These are phyloP conservation scores for Phytophthora litchii DNA, from an alignment of 352 stramenopile species.

Conservation along the genomic window DNA sequence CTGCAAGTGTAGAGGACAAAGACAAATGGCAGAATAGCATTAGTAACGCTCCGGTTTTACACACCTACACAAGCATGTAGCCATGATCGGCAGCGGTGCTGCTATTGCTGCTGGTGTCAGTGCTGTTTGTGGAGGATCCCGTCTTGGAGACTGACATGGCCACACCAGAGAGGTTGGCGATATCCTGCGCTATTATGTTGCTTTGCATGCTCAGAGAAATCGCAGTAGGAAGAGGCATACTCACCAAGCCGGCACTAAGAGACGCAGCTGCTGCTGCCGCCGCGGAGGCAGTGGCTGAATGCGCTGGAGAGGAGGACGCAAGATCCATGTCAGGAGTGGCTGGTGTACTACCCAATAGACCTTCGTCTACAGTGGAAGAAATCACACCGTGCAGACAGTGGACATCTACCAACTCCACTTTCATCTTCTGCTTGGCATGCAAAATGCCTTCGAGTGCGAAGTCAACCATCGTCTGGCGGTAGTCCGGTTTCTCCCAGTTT, in stretches of 20 bases:
- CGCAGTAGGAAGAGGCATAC: constrained; percentile 19
- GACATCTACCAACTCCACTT: constrained; percentile 64
- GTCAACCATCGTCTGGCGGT: constrained; percentile 62
- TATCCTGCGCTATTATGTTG: constrained; percentile 31
- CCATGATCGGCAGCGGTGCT: constrained; percentile 17
- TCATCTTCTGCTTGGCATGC: constrained; percentile 69
- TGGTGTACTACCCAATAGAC: constrained; percentile 6
- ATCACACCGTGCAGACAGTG: constrained; percentile 36
- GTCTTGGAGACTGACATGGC: constrained; percentile 25
- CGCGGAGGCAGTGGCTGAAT: background rate
- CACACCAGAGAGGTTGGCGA: constrained; percentile 19
- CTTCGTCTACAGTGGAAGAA: constrained; percentile 13
- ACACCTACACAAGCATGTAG: constrained; percentile 42
- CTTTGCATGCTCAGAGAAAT: constrained; percentile 34
- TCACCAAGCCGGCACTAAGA: constrained; percentile 12
- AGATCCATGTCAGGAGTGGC: constrained; percentile 27
- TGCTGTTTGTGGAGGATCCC: constrained; percentile 6
- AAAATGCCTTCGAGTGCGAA: constrained; percentile 71
- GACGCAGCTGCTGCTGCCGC: constrained; percentile 9
- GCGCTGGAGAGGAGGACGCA: constrained; percentile 10
- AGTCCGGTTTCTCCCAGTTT: constrained; percentile 75
- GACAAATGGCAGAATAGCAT: constrained; percentile 3
- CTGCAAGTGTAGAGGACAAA: constrained; percentile 1
- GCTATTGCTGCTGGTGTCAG: constrained; percentile 4
- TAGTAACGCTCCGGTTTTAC: constrained; percentile 3